Base-by-base conservation (phyloP, 2,329 filamentous ascomycete species). In the Calonectria hawksworthii region DNA sequence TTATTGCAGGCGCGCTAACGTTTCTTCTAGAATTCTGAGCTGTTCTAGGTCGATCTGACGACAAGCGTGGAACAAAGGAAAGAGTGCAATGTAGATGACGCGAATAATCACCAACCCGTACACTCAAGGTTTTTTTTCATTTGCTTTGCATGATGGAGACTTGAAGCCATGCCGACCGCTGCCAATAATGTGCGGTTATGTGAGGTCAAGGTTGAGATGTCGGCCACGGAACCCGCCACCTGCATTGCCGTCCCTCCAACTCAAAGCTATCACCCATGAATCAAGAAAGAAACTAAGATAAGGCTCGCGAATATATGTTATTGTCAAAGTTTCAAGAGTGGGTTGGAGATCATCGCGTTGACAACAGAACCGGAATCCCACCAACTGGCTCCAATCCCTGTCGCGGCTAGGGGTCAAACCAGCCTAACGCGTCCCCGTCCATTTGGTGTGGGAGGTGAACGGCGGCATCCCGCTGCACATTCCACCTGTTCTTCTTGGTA, bases 1-100 rank as follows among this genome's bases (percentile, higher is more conserved):
- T 63, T 63, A 63, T 63, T 26, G 36, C 13, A 41, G 30, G 23
- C 56, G n/a, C 56, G 56, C 56, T 30, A 41, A 63, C 23, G 34
- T 63, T 63, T 38, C 34, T 41, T 63, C 56, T 38, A 63, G 56
- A 63, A 63, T 26, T 63, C 56, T 61, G n/a, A 26, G 9, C 36
- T 10, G 13, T 30, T 38, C 13, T 16, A 6, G 3, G 9, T 3
- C 14, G 2, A 63, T 14, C 14, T 10, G 2, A 5, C 56, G 18
- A 11, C 34, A 18, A 14, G 18, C 9, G 10, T 28, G 14, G 32
- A 18, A 26, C 1, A 28, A 26, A 21, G n/a, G n/a, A 26, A 1
- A 6, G 13, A 63, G 5, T 30, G 36, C 36, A 18, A 59, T 23
- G 14, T 5, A 41, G 9, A 59, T 47, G 44, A 47, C 23, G 2